These are phyloP conservation scores for Fraxinus greggii DNA, from an alignment of 305 asterid genomes.

Conservation along the genomic window DNA sequence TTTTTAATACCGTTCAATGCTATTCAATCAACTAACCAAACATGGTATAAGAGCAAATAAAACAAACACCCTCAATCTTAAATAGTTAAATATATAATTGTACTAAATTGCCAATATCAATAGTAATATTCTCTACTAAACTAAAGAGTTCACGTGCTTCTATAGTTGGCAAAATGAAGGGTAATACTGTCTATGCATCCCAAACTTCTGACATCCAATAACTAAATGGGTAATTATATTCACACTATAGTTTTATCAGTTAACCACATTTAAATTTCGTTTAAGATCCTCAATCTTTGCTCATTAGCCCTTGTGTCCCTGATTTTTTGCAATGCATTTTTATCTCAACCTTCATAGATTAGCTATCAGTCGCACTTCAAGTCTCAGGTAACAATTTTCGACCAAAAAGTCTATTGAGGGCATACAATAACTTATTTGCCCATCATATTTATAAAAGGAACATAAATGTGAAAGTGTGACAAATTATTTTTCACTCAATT, in stretches of 20 bases:
- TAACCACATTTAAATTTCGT: not conserved
- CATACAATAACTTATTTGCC: not conserved
- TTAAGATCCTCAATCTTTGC: not conserved
- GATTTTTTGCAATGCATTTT: not conserved
- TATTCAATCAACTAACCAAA: not conserved
- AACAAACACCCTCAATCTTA: not conserved
- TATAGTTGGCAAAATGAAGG: not conserved
- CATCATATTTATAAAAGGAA: not conserved
- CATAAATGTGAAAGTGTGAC: not conserved
- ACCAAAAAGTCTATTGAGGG: not conserved
- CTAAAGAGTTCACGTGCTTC: not conserved
- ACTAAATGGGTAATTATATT: not conserved
- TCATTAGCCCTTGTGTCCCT: not conserved
- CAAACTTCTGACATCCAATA: not conserved
- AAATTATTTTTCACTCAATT: not conserved
- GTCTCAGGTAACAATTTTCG: not conserved
- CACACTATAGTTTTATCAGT: not conserved
- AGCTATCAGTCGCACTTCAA: not conserved
- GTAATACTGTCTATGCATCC: not conserved
- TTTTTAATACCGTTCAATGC: not conserved
- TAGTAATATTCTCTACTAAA: not conserved
- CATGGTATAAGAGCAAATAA: not conserved
- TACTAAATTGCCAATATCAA: not conserved
- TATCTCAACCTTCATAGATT: not conserved
- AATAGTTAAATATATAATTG: not conserved